phyloP scores from a whole-genome alignment of 305 asterid genomes.

The Fraxinus nigra region DNA sequence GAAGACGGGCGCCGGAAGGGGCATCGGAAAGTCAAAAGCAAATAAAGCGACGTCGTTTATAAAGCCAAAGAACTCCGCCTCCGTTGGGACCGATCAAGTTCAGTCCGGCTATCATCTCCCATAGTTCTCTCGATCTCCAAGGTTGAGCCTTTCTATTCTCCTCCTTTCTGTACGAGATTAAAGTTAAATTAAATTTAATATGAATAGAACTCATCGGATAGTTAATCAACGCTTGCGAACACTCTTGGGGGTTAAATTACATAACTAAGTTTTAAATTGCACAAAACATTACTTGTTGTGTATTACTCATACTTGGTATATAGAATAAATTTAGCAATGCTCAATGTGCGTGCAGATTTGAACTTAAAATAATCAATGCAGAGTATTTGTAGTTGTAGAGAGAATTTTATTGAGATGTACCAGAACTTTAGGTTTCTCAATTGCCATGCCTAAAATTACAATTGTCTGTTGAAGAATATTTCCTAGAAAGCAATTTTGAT shows the following conservation, averaged over 20 bases:
- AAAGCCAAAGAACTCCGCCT: slow-evolving; percentile 42
- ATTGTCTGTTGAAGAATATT: too few relatives aligned
- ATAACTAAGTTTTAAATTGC: not conserved
- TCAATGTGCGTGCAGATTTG: not conserved
- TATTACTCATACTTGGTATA: not conserved
- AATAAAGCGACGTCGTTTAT: slow-evolving; percentile 29
- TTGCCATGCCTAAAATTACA: too few relatives aligned
- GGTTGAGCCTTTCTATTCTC: slow-evolving; percentile 30
- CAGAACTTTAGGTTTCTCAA: too few relatives aligned
- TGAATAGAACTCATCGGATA: not conserved
- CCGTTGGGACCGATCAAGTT: slow-evolving; percentile 42
- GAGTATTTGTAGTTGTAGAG: not conserved
- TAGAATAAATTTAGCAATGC: not conserved
- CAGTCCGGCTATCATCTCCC: slow-evolving; percentile 57
- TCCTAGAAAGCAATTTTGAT: too few relatives aligned
- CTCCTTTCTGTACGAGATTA: not conserved
- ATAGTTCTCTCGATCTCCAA: slow-evolving; percentile 59
- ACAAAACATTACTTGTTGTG: too few relatives aligned
- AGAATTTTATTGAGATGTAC: not conserved
- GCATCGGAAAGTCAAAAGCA: slow-evolving; percentile 41
- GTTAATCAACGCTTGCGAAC: not conserved
- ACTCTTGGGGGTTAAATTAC: not conserved
- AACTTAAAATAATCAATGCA: too few relatives aligned
- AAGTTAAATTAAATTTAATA: not conserved
- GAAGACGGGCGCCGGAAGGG: slow-evolving; percentile 29